Base-by-base conservation (phyloP, 371 early-diverging fungal genomes). In the Mycotypha africana region DNA sequence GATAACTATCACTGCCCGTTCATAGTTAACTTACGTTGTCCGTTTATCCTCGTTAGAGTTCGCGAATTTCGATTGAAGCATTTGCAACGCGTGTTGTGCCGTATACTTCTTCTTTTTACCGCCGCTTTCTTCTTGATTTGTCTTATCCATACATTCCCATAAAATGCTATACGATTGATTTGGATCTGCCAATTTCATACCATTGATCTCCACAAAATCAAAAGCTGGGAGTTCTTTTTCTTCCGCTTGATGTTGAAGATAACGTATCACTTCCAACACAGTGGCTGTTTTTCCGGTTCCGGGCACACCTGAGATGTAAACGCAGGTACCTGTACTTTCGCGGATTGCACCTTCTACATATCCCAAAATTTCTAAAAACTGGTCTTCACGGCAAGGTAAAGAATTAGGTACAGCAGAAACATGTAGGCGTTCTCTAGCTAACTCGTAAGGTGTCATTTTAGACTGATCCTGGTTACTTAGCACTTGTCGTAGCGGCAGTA, bases 261-360 rank as follows among this genome's bases (percentile, higher is more conserved):
- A 68, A 8, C 85, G 75, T 22, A 99, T 82, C 0, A 91, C 93
- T 58, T 87, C 88, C 14, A 82, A 74, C 0, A 98, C 90, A 0
- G 97, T 96, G 0, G 95, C 97, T 0, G 99, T 98, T 64, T 99
- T 99, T 32, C 99, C 99, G 3, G 98, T 97, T 1, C 99, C 99
- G 0, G 97, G 96, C 0, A 95, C 93, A 3, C 97, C 96, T n/a
- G 94, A 90, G 14, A 97, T 87, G 60, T 95, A 95, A 25, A 93
- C 71, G 53, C 95, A 93, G 40, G 81, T 75, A 25, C 94, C 93
- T 3, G 74, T 76, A 21, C 83, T 81, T 47, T 90, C 84, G 37
- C 84, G 79, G 12, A 96, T 75, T 0, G 91, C 88, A 25, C 67
- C 68, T 49, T 83, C 77, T 3, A 96, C 53, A 19, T 82, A 74